Conservation (phyloP, 176 grass and related monocot species). For the Eragrostis curvula region DNA sequence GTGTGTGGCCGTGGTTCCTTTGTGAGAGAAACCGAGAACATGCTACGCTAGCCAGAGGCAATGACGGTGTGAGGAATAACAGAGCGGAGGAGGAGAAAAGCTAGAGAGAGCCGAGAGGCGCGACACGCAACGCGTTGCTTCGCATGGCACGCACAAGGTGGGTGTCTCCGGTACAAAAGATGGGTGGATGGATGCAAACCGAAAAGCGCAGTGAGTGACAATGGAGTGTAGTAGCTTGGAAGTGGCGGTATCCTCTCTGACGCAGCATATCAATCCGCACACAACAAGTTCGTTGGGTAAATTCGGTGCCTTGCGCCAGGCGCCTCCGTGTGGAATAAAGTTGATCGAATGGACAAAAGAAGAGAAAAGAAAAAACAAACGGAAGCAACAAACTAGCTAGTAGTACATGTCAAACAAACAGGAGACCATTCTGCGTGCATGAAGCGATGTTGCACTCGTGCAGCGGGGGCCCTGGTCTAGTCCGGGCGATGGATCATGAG, state of each 20-base stretch:
- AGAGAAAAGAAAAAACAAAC: background rate
- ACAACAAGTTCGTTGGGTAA: background rate
- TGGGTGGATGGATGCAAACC: background rate
- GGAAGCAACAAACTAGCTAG: background rate
- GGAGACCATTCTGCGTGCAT: too few species aligned
- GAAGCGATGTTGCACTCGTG: background rate
- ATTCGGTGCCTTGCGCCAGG: background rate
- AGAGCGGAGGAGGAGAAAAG: background rate
- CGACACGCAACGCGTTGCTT: background rate
- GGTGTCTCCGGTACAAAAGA: background rate
- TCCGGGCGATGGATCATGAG: background rate
- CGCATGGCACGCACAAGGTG: slow-evolving; percentile 2
- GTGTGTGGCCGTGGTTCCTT: too few species aligned
- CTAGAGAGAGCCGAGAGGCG: too few species aligned
- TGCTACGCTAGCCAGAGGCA: background rate
- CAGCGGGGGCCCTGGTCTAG: background rate
- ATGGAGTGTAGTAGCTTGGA: too few species aligned
- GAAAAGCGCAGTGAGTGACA: too few species aligned
- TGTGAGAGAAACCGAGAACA: too few species aligned
- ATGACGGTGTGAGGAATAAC: slow-evolving; percentile 35
- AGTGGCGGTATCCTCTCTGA: too few species aligned
- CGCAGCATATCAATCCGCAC: background rate
- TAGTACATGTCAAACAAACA: too few species aligned
- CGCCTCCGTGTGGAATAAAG: background rate
- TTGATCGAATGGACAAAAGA: too few species aligned